Evolutionary conservation across 2,329 filamentous ascomycete species (phyloP).

Genomic region (Lasiodiplodia hormozganensis): DNA sequence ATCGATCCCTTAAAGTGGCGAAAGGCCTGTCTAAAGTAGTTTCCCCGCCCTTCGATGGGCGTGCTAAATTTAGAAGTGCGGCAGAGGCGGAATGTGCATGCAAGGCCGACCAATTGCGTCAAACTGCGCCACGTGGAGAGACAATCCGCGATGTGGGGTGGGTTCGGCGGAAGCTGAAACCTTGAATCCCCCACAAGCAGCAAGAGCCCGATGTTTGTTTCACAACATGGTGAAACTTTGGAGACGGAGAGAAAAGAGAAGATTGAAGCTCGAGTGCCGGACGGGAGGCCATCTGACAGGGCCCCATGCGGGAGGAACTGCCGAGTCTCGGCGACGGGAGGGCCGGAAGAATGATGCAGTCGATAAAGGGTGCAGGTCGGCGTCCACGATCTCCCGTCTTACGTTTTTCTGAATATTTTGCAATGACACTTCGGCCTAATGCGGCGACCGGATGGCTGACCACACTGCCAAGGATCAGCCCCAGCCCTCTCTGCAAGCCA

Average conservation of each 20-base stretch:
- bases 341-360: neutral
- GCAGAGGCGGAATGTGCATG: neutral
- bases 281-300: no score
- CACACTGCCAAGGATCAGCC: neutral
- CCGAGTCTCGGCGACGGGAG: neutral
- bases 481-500: slow-evolving; percentile 16
- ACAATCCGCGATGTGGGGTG: neutral
- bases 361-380: neutral
- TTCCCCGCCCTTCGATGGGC: neutral
- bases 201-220: neutral
- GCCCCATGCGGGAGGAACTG: neutral
- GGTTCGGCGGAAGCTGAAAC: neutral
- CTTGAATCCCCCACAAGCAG: neutral
- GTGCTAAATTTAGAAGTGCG: neutral
- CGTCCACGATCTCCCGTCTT: slow-evolving; percentile 2
- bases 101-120: neutral
- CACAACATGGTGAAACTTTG: neutral
- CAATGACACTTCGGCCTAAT: neutral
- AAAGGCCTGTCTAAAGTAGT: neutral
- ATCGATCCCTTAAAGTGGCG: neutral
- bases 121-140: neutral
- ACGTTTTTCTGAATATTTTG: neutral
- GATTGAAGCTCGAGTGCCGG: neutral
- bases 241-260: neutral
- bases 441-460: slow-evolving; percentile 12